These are phyloP conservation scores for Primulina tabacum DNA, from an alignment of 257 asterid genomes.

Conservation along the genomic window DNA sequence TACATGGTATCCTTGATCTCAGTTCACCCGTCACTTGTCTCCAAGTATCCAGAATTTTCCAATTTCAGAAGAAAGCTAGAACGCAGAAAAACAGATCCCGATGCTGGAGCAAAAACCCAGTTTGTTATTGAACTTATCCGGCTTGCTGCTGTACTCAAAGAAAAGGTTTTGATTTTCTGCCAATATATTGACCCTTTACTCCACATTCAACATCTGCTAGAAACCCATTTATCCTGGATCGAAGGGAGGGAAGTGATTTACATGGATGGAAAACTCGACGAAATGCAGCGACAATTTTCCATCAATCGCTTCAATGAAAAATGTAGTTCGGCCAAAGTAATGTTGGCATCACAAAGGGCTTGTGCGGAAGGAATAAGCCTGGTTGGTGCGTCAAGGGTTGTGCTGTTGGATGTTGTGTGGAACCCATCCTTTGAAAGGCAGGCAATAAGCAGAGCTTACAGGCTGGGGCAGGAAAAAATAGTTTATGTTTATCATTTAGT, in stretches of 20 bases:
- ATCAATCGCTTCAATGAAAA: conserved; percentile 50
- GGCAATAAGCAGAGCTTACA: conserved; percentile 75
- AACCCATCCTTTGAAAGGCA: conserved; percentile 72
- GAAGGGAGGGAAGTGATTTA: conserved; percentile 62
- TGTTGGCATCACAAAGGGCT: conserved; percentile 67
- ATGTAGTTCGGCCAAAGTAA: conserved; percentile 44
- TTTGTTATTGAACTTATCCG: conserved; percentile 51
- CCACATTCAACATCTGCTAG: conserved; percentile 41
- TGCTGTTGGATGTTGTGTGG: conserved; percentile 75
- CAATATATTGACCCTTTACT: conserved; percentile 46
- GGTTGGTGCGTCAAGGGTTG: conserved; percentile 83
- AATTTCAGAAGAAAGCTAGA: conserved; percentile 15
- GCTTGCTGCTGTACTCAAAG: conserved; percentile 30
- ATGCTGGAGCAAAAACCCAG: conserved; percentile 57
- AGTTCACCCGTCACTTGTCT: conserved; percentile 64
- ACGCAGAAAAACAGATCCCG: conserved; percentile 27
- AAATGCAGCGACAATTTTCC: conserved; percentile 43
- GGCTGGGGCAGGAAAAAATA: conserved; percentile 66
- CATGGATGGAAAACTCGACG: conserved; percentile 46
- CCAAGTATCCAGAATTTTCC: conserved; percentile 31
- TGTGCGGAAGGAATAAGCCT: conserved; percentile 79
- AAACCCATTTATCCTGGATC: conserved; percentile 40
- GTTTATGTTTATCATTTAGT: conserved; percentile 69
- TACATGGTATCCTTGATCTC: conserved; percentile 51
- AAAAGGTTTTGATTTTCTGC: conserved; percentile 67